These are phyloP conservation scores for Lactarius vividus DNA, from an alignment of 768 basidiomycete genomes.

Conservation along the genomic window DNA sequence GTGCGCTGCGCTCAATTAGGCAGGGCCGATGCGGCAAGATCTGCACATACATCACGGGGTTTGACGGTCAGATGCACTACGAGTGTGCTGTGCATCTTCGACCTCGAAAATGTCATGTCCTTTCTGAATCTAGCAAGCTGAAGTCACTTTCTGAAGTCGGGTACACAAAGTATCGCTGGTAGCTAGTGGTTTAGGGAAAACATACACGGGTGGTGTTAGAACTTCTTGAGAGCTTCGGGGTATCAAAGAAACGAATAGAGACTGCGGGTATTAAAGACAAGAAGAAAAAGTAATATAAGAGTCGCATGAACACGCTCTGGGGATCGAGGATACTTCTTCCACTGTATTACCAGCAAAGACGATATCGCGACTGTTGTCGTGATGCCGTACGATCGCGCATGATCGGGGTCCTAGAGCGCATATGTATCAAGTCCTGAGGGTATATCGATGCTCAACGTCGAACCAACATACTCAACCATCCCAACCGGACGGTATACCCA, in stretches of 20 bases:
- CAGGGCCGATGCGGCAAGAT: constrained; percentile 70
- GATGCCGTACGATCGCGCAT: not conserved
- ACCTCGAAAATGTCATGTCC: constrained; percentile 60
- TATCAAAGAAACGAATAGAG: constrained; percentile 82
- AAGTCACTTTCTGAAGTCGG: not conserved
- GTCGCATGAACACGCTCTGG: not conserved
- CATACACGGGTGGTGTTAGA: constrained; percentile 66
- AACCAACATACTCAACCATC: constrained; percentile 38
- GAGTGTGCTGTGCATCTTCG: constrained; percentile 72
- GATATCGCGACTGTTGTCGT: not conserved
- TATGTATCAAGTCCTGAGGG: constrained; percentile 14
- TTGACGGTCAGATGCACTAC: constrained; percentile 84
- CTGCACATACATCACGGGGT: constrained; percentile 71
- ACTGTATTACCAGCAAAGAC: not conserved
- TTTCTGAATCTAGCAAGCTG: not conserved
- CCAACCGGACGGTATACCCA: constrained; percentile 56
- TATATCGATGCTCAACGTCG: constrained; percentile 25
- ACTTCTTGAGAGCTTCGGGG: constrained; percentile 62
- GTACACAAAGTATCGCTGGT: constrained; percentile 52
- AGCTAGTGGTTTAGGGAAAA: constrained; percentile 75
- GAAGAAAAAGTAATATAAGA: constrained; percentile 40
- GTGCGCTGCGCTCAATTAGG: constrained; percentile 69
- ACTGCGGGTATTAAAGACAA: constrained; percentile 41
- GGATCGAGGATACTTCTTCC: not conserved
- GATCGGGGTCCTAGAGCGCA: not conserved